A percentile compares a stretch with the other conserved stretches of the same genome.
Conservation (phyloP, 495 filamentous ascomycete species). For the Chaetomium fimeti region DNA sequence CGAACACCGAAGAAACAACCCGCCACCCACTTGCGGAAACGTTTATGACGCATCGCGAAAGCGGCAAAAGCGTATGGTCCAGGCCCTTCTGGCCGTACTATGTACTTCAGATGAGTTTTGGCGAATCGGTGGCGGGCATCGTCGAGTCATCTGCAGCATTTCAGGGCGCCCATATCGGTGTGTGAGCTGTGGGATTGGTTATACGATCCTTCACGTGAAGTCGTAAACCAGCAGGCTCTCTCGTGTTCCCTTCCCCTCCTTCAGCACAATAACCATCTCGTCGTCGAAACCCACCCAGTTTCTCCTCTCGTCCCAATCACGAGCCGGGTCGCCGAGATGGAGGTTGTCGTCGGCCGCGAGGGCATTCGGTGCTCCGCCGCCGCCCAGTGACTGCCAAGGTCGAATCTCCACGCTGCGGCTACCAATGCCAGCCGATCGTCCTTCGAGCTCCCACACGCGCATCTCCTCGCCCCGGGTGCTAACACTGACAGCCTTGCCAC, state of each 20-base stretch:
- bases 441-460: slow-evolving; percentile 92
- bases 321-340: slow-evolving; percentile 12
- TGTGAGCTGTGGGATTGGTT: background rate
- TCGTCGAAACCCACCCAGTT: slow-evolving; percentile 91
- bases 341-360: background rate
- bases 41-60: too few species aligned
- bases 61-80: too few species aligned
- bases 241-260: slow-evolving; percentile 62
- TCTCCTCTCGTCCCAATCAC: slow-evolving; percentile 37
- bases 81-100: too few species aligned
- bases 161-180: background rate
- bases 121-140: too few species aligned
- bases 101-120: too few species aligned
- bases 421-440: slow-evolving; percentile 47
- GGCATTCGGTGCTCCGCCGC: slow-evolving; percentile 15
- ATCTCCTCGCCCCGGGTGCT: slow-evolving; percentile 80
- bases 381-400: slow-evolving; percentile 40
- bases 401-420: slow-evolving; percentile 45
- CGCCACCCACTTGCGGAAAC: too few species aligned
- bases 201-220: slow-evolving; percentile 60
- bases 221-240: slow-evolving; percentile 87
- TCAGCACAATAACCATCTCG: slow-evolving; percentile 83
- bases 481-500: slow-evolving; percentile 89
- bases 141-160: background rate
- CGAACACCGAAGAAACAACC: background rate